Evolutionary conservation across 2,329 filamentous ascomycete species (phyloP), one percentile per base, ranked within the genome.

Genomic region (Claviceps capensis): DNA sequence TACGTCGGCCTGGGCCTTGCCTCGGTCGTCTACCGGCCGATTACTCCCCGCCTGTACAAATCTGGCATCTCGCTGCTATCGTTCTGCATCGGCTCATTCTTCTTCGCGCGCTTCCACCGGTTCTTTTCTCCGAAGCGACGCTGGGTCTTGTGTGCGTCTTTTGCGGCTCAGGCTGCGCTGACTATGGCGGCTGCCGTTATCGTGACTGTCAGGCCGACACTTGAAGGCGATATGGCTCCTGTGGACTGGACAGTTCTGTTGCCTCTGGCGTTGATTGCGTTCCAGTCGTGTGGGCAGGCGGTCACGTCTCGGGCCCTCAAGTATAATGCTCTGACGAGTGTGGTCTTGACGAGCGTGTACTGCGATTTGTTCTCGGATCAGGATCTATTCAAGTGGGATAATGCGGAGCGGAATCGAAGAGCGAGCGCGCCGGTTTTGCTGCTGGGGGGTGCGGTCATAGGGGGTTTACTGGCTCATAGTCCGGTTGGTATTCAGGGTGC

Each of bases 291-390:
- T 51, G 87, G 86, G 0, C 86, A 91, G 63, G 85, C 86, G 1
- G 82, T 89, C n/a, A 79, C 79, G 0, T 87, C 83, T 59, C 71
- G 86, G 3, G 81, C 84, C 0, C 66, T 91, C 54, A 77, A 81
- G 59, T 84, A 82, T 62, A 82, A 81, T 53, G 79, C 82, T 2
- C 69, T 91, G 19, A 89, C 86, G 0, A 88, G 83, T 55, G 86
- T 89, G 16, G 87, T 90, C 3, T 67, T 93, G 54, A 91, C 87
- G 1, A 88, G 84, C 62, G 82, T 87, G 55, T 91, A 90, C 69
- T 89, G 85, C 62, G 87, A 91, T 63, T 62, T 91, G 19, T 88
- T 88, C 58, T 85, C 82, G 1, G 85, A 88, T 52, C 67, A 69
- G 36, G 65, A 72, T 23, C 59, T 79, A 3, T 74, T 79, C 38